Evolutionary conservation across 805 yeast species (phyloP), one percentile per base, ranked within the genome.

Genomic region (Candida odintsovae): DNA sequence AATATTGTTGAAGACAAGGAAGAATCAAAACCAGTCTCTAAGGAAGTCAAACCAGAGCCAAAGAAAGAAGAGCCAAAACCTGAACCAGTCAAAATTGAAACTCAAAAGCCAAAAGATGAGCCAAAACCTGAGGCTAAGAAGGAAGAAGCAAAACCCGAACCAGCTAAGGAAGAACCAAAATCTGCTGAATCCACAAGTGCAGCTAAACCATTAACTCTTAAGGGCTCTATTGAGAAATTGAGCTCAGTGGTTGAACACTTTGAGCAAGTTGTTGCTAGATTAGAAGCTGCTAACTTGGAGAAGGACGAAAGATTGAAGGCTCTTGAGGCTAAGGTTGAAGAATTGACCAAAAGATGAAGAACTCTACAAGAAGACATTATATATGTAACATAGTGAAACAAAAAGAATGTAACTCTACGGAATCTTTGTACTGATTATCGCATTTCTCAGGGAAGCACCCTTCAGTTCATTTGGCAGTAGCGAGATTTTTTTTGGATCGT

Each of bases 211-310:
- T 73, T 85, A 28, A 85, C 90, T 0, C 70, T 86, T 49, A 83
- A 83, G 57, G 83, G 78, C 10, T 80, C 89, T 1, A 82, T 86
- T 28, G 92, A 83, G 52, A 82, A 76, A 51, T 69, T 86, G 45
- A 78, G 85, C 6, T 48, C 67, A 2, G 64, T 86, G 29, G 89
- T 83, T 19, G 67, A 69, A 3, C 68, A 72, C 25, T 70, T 86
- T 41, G 90, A 86, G 60, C 46, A 66, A 0, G 77, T 81, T 39
- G 75, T 86, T 40, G 57, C 69, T 11, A 72, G 65, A 46, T 69
- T 86, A 48, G 68, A 73, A 9, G 68, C 71, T 16, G 70, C 82
- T 4, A 82, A 78, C 46, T 52, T 73, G n/a, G 83, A 77, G 29
- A 86, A 84, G 59, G 92, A 86, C 58, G 80, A 70, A 38, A 78